Evolutionary conservation across 768 basidiomycete species (phyloP).

Genomic region (Boletus subparvulus): DNA sequence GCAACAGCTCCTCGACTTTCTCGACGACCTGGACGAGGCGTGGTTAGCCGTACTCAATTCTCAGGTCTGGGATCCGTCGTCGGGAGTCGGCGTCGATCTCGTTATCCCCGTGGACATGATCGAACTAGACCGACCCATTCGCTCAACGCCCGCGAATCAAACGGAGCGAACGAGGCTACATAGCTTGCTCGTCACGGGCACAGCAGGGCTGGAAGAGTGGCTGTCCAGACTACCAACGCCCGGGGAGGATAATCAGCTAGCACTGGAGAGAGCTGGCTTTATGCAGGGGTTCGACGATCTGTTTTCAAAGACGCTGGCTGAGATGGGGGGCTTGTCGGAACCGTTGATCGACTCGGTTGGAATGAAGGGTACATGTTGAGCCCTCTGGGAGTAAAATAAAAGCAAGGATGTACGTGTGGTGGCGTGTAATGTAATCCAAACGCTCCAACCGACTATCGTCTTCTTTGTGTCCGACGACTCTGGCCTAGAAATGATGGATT

Average conservation of each 20-base stretch:
- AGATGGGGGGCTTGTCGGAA: slow-evolving; percentile 49
- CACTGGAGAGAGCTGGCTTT: slow-evolving; percentile 52
- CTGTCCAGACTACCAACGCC: slow-evolving; percentile 36
- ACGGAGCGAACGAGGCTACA: slow-evolving; percentile 72
- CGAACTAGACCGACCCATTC: slow-evolving; percentile 26
- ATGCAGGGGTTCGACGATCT: slow-evolving; percentile 64
- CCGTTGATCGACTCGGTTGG: slow-evolving; percentile 21
- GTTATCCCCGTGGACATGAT: slow-evolving; percentile 40
- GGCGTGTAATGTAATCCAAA: slow-evolving; percentile 1
- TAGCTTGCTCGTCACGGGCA: slow-evolving; percentile 62
- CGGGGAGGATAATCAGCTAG: slow-evolving; percentile 30
- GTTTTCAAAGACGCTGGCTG: slow-evolving; percentile 60
- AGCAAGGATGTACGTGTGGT: neutral
- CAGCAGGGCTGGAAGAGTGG: slow-evolving; percentile 70
- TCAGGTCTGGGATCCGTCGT: slow-evolving; percentile 64
- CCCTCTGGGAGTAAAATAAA: neutral
- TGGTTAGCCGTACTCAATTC: slow-evolving; percentile 66
- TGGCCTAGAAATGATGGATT: slow-evolving; percentile 39
- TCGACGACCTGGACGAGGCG: slow-evolving; percentile 72
- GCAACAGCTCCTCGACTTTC: slow-evolving; percentile 57
- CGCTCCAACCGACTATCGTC: slow-evolving; percentile 28
- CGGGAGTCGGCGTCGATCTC: slow-evolving; percentile 41
- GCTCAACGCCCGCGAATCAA: slow-evolving; percentile 54
- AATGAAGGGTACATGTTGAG: slow-evolving; percentile 24
- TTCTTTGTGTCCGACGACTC: slow-evolving; percentile 50